A percentile compares a stretch with the other conserved stretches of the same genome.
These are phyloP conservation scores for Daldinia vernicosa DNA, from an alignment of 495 filamentous ascomycete species.

Conservation along the genomic window DNA sequence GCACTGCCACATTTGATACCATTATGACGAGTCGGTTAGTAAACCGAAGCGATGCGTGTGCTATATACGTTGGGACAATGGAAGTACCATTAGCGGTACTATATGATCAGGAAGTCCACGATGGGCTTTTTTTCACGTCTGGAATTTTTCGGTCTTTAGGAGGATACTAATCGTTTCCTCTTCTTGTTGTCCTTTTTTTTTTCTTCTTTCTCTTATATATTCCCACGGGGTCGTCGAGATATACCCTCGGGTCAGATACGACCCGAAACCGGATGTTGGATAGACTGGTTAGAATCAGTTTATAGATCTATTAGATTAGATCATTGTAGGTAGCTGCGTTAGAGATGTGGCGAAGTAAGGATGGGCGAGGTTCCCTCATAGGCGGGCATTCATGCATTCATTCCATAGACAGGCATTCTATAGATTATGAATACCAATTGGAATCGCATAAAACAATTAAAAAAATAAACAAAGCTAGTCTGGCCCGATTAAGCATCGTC, in stretches of 20 bases:
- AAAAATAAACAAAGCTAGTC: background rate
- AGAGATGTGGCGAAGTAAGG: background rate
- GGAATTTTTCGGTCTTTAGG: background rate
- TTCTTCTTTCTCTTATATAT: background rate
- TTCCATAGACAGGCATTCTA: constrained; percentile 26
- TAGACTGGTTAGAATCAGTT: constrained; percentile 18
- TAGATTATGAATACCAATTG: constrained; percentile 26
- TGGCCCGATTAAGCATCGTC: background rate
- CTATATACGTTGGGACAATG: background rate
- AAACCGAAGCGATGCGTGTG: constrained; percentile 1
- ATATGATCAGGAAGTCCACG: background rate
- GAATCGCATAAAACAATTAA: background rate
- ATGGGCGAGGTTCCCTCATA: constrained; percentile 4
- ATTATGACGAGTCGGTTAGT: constrained; percentile 10
- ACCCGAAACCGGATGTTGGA: constrained; percentile 16
- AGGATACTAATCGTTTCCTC: constrained; percentile 13
- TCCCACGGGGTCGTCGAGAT: constrained; percentile 24
- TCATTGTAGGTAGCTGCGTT: constrained; percentile 5
- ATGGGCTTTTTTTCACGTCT: background rate
- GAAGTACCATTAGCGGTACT: background rate
- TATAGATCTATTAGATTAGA: constrained; percentile 14
- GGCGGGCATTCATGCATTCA: too few relatives aligned
- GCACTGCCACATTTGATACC: constrained; percentile 6
- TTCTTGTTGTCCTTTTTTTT: background rate
- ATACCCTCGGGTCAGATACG: constrained; percentile 24